phyloP scores from a whole-genome alignment of 169 alveolate species.

The Plasmodium fragile region DNA sequence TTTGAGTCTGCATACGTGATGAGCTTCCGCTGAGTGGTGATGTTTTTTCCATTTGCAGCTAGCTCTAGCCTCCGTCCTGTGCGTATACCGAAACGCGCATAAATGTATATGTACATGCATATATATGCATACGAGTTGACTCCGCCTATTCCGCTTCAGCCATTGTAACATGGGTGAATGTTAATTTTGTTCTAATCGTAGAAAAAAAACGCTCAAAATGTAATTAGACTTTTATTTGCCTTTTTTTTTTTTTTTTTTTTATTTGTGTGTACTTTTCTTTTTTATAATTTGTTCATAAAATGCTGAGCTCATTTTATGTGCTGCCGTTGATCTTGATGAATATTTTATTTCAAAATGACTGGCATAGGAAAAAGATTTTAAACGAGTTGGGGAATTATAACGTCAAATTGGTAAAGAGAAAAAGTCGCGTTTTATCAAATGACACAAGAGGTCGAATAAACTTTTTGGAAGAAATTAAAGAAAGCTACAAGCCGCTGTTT shows the following conservation, averaged over 20 bases:
- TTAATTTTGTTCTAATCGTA: neutral
- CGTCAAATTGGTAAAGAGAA: constrained; percentile 7
- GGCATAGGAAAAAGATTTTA: constrained; percentile 10
- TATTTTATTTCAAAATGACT: constrained; percentile 26
- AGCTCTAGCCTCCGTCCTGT: neutral
- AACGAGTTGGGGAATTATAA: neutral
- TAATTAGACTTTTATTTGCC: constrained; percentile 12
- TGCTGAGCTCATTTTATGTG: constrained; percentile 40
- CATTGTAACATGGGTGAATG: neutral
- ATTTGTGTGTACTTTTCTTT: neutral
- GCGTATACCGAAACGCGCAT: neutral
- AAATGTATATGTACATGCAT: neutral
- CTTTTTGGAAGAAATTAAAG: constrained; percentile 13
- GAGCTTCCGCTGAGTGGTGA: constrained; percentile 5
- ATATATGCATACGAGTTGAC: neutral
- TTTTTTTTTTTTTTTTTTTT: neutral
- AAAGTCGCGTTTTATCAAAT: constrained; percentile 6
- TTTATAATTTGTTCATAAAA: constrained; percentile 9
- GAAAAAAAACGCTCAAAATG: neutral
- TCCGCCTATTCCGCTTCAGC: neutral
- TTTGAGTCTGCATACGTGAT: neutral
- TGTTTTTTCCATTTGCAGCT: neutral
- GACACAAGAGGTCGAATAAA: neutral
- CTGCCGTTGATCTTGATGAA: constrained; percentile 23
- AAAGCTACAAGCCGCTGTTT: constrained; percentile 23